Conservation (phyloP, 2,329 filamentous ascomycete species). For the Diaporthe sp. region DNA sequence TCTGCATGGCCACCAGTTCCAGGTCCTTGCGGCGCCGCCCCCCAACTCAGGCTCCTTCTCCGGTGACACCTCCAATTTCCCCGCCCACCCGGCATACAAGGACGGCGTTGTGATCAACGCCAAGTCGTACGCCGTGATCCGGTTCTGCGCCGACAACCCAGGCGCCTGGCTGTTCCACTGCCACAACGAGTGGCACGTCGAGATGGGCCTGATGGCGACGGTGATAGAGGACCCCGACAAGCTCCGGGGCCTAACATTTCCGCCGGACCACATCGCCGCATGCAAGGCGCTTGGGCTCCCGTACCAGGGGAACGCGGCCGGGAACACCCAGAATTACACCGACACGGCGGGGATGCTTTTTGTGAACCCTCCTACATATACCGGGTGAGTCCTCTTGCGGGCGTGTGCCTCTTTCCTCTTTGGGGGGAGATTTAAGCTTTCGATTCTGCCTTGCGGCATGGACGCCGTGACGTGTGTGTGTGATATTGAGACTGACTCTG, state of each 20-base stretch:
- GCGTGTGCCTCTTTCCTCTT: background rate
- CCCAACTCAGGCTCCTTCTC: conserved; percentile 55
- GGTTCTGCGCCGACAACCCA: conserved; percentile 66
- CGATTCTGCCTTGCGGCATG: conserved; percentile 17
- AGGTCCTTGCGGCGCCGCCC: conserved; percentile 60
- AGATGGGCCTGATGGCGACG: conserved; percentile 69
- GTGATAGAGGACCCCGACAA: conserved; percentile 71
- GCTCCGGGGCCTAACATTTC: conserved; percentile 69
- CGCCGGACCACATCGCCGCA: conserved; percentile 67
- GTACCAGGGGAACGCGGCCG: conserved; percentile 76
- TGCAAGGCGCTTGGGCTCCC: conserved; percentile 63
- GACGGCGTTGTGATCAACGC: conserved; percentile 57
- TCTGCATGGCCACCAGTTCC: conserved; percentile 69
- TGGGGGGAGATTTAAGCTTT: background rate
- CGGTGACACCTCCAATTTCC: conserved; percentile 48
- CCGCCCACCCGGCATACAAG: conserved; percentile 50
- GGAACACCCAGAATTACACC: conserved; percentile 69
- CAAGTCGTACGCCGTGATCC: conserved; percentile 63
- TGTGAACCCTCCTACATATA: conserved; percentile 60
- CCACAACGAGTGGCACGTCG: conserved; percentile 74
- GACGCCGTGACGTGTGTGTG: conserved; percentile 4
- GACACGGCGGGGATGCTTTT: conserved; percentile 68
- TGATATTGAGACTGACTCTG: conserved; percentile 30
- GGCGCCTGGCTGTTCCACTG: conserved; percentile 71
- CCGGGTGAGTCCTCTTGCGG: conserved; percentile 56